Base-by-base conservation (phyloP, 2,329 filamentous ascomycete species). In the Monosporascus sp. region DNA sequence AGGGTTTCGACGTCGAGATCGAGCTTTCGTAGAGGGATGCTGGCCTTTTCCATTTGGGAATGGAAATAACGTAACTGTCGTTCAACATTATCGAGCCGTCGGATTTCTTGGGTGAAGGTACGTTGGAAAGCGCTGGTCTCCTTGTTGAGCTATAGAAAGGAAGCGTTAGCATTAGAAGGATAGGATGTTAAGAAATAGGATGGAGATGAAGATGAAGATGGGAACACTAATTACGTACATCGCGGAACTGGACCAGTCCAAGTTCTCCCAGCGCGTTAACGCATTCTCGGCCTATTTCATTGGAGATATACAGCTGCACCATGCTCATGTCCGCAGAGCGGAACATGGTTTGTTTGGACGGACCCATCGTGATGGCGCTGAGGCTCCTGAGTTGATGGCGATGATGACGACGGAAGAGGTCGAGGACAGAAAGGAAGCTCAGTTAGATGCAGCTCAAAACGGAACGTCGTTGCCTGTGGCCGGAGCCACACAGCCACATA, bases 321-420 rank as follows among this genome's bases (percentile, higher is more conserved):
- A 99, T 88, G 82, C 91, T 97, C 94, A 99, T 99, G 75, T 97
- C 90, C 89, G 91, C 90, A 72, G 94, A 99, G 83, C 95, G 93
- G 86, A 99, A 97, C 79, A 97, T 89, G 74, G 92, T 96, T 78
- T 97, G 91, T 77, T 90, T 77, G 71, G 78, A 75, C 63, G 80
- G 78, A 73, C 82, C 83, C 85, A 87, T 88, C 60, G 61, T 74
- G 69, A 61, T 60, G 60, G 59, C 58, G 58, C 45, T 51, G 50
- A 46, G 47, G 50, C 63, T 65, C 57, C 61, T 54, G 58, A 55
- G 56, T 48, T 51, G 52, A 28, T 26, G 43, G 7, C 50, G 53
- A 35, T 58, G 51, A 46, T 44, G n/a, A 46, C 3, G 11, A 14
- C 31, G 31, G 31, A 35, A 35, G 28, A 31, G 28, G 28, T 31